A percentile compares a stretch with the other conserved stretches of the same genome.
phyloP scores from a whole-genome alignment of 495 filamentous ascomycete species.

The Lasiosphaeria hispida region DNA sequence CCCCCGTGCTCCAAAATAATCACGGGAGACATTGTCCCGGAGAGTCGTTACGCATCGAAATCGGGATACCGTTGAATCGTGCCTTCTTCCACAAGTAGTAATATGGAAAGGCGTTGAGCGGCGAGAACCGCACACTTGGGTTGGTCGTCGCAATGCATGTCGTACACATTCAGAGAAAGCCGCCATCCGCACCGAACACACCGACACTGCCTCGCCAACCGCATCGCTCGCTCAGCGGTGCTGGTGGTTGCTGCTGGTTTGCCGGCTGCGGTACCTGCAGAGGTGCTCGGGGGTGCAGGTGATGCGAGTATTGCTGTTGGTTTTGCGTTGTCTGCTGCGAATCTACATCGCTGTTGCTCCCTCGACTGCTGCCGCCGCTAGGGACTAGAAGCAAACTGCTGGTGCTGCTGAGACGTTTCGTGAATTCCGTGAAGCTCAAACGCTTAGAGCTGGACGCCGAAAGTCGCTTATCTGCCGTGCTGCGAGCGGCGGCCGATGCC shows the following conservation, averaged over 20 bases:
- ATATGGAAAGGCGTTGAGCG: background rate
- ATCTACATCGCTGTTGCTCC: constrained; percentile 42
- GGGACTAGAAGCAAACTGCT: constrained; percentile 52
- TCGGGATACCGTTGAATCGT: background rate
- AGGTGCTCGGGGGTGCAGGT: constrained; percentile 23
- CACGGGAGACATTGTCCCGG: background rate
- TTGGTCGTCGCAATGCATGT: background rate
- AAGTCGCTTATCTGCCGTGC: constrained; percentile 39
- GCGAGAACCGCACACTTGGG: background rate
- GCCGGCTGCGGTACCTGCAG: constrained; percentile 12
- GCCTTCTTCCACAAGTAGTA: background rate
- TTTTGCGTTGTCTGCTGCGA: constrained; percentile 23
- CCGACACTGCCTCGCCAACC: constrained; percentile 51
- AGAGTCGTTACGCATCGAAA: constrained; percentile 4
- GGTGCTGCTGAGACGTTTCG: constrained; percentile 52
- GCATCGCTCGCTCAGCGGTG: constrained; percentile 26
- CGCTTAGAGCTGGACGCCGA: constrained; percentile 47
- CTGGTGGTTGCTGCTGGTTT: constrained; percentile 10
- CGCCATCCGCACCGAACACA: constrained; percentile 50
- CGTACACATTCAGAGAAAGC: constrained; percentile 29
- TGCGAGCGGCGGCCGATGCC: constrained; percentile 15
- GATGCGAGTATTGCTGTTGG: constrained; percentile 22
- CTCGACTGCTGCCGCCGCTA: constrained; percentile 45
- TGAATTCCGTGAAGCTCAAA: constrained; percentile 54
- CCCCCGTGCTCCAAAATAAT: background rate